These are phyloP conservation scores for Ichthyophonus hoferi DNA, from an alignment of 208 protist species.

Conservation along the genomic window DNA sequence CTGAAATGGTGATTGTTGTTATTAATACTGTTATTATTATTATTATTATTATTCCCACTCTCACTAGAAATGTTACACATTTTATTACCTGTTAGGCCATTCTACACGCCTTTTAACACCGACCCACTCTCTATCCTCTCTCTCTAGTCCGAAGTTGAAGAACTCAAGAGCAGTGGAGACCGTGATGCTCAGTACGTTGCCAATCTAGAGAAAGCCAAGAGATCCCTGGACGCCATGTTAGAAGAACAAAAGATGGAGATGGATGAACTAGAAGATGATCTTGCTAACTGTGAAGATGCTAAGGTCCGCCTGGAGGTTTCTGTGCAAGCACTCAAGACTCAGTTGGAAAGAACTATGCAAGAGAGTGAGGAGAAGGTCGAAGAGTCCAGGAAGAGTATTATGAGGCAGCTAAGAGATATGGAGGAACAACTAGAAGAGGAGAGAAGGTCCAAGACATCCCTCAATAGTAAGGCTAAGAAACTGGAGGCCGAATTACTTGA, in stretches of 20 bases:
- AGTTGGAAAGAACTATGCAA: background rate
- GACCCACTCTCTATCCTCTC: background rate
- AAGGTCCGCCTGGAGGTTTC: slow-evolving; percentile 41
- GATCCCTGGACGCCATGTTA: slow-evolving; percentile 12
- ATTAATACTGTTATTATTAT: too few relatives aligned
- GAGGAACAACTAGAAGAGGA: slow-evolving; percentile 45
- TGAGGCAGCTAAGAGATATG: slow-evolving; percentile 27
- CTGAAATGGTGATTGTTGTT: too few relatives aligned
- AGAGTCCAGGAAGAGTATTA: background rate
- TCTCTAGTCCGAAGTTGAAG: slow-evolving; percentile 29
- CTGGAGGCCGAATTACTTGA: slow-evolving; percentile 37
- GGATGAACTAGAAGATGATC: slow-evolving; percentile 45
- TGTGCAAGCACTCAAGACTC: slow-evolving; percentile 10
- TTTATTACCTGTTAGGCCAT: too few relatives aligned
- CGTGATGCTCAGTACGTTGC: background rate
- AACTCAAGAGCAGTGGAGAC: background rate
- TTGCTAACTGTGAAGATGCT: slow-evolving; percentile 9
- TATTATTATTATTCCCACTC: too few relatives aligned
- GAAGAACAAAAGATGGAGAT: slow-evolving; percentile 35
- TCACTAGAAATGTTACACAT: too few relatives aligned
- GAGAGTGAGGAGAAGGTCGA: slow-evolving; percentile 19
- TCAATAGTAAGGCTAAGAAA: background rate
- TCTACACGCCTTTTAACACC: background rate
- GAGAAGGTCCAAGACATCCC: background rate
- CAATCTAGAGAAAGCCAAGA: slow-evolving; percentile 36